Evolutionary conservation across 345 rosid species (phyloP).

Genomic region (Lepidium didymum): DNA sequence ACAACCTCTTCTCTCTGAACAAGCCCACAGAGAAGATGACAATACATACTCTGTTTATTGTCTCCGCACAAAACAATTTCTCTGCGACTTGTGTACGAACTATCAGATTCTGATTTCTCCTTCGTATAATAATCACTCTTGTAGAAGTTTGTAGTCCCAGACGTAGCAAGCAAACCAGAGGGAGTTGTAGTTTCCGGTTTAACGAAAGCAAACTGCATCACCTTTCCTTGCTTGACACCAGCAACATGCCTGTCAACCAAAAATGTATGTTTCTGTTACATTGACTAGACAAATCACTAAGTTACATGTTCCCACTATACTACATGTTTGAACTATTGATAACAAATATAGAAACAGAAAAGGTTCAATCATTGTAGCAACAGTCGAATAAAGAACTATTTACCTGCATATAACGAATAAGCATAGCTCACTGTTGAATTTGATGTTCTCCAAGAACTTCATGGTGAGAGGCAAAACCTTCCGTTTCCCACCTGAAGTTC

Average conservation of each 20-base stretch:
- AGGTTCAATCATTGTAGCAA: too few relatives aligned
- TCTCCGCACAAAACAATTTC: not conserved
- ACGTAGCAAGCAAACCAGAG: not conserved
- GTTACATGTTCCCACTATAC: too few relatives aligned
- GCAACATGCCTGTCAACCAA: not conserved
- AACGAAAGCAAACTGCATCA: not conserved
- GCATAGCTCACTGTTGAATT: not conserved
- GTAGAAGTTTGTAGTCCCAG: not conserved
- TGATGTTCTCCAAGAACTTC: not conserved
- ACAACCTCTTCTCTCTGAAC: not conserved
- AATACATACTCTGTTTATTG: not conserved
- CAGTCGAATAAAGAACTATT: too few relatives aligned
- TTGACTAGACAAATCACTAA: too few relatives aligned
- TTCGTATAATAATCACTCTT: not conserved
- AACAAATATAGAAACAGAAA: too few relatives aligned
- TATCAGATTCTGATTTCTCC: not conserved
- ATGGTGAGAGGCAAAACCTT: not conserved
- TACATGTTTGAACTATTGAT: too few relatives aligned
- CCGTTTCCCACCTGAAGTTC: not conserved
- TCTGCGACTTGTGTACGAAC: not conserved
- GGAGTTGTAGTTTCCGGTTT: not conserved
- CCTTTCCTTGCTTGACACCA: not conserved
- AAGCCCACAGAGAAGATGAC: not conserved
- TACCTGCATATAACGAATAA: not conserved
- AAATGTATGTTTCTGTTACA: not conserved